Conservation (phyloP, 306 rosid species). For the Benincasa hispida region DNA sequence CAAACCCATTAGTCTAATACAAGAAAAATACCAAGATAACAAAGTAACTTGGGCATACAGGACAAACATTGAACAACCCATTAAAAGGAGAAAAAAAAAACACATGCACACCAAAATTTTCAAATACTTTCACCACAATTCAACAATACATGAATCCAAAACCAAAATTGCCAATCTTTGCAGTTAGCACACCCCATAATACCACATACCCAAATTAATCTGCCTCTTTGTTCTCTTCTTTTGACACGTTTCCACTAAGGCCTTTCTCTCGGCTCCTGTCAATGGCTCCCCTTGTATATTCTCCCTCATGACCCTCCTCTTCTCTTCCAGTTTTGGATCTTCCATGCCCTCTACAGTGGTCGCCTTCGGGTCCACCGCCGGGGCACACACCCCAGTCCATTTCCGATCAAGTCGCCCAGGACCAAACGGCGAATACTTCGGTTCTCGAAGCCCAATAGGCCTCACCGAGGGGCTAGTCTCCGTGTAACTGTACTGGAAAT, state of each 20-base stretch:
- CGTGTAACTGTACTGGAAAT: slow-evolving; percentile 77
- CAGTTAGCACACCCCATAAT: background rate
- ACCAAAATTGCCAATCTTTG: background rate
- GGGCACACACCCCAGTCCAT: slow-evolving; percentile 92
- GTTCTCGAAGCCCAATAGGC: slow-evolving; percentile 76
- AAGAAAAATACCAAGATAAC: background rate
- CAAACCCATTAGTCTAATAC: background rate
- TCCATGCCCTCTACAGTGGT: slow-evolving; percentile 44
- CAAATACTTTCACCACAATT: background rate
- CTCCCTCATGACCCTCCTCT: slow-evolving; percentile 43
- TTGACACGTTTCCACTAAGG: slow-evolving; percentile 46
- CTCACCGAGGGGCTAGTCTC: slow-evolving; percentile 58
- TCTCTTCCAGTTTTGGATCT: slow-evolving; percentile 44
- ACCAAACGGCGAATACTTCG: slow-evolving; percentile 90
- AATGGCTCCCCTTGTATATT: slow-evolving; percentile 56
- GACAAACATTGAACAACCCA: background rate
- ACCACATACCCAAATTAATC: slow-evolving; percentile 62
- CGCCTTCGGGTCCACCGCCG: slow-evolving; percentile 61
- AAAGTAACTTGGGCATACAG: background rate
- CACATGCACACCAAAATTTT: slow-evolving; percentile 5
- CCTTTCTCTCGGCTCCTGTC: slow-evolving; percentile 49
- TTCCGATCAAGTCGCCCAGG: slow-evolving; percentile 53
- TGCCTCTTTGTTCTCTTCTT: slow-evolving; percentile 59
- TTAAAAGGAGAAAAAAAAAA: background rate
- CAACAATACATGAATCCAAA: background rate